Percentiles rank a stretch among this genome's conserved stretches.
phyloP scores from a whole-genome alignment of 2,329 filamentous ascomycete genomes.

The Aspergillus piperis region DNA sequence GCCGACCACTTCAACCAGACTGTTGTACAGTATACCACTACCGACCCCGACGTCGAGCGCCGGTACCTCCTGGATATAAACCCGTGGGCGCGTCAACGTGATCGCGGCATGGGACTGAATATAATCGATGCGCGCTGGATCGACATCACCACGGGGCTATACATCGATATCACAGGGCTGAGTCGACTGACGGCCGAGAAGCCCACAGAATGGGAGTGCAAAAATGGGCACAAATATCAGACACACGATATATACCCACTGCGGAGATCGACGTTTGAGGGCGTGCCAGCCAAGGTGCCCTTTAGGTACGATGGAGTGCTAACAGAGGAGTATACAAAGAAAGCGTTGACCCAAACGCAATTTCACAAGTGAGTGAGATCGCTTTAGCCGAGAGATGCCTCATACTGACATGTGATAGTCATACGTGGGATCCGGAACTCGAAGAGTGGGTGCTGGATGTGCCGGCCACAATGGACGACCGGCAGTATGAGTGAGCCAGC shows the following conservation, averaged over 20 bases:
- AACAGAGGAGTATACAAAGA: slow-evolving; percentile 41
- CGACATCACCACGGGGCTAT: slow-evolving; percentile 72
- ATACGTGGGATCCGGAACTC: slow-evolving; percentile 38
- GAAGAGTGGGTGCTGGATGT: slow-evolving; percentile 38
- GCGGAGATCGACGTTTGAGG: slow-evolving; percentile 73
- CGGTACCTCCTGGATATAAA: slow-evolving; percentile 77
- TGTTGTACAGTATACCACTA: slow-evolving; percentile 49
- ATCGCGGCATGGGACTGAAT: slow-evolving; percentile 68
- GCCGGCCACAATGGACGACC: slow-evolving; percentile 16
- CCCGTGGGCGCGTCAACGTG: slow-evolving; percentile 64
- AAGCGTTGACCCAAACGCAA: slow-evolving; percentile 35
- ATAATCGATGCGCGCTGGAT: slow-evolving; percentile 86
- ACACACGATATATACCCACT: slow-evolving; percentile 75
- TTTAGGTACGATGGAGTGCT: slow-evolving; percentile 45
- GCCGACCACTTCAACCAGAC: slow-evolving; percentile 70
- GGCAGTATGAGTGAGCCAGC: slow-evolving; percentile 20
- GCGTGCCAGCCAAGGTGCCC: slow-evolving; percentile 68
- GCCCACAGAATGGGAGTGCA: slow-evolving; percentile 74
- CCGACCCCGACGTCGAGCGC: slow-evolving; percentile 47
- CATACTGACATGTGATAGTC: slow-evolving; percentile 30
- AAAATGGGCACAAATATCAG: slow-evolving; percentile 74
- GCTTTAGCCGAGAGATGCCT: not conserved
- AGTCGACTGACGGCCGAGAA: slow-evolving; percentile 64
- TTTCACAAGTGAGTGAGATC: slow-evolving; percentile 40
- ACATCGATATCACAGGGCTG: slow-evolving; percentile 79